Evolutionary conservation across 2,329 filamentous ascomycete genomes (phyloP).

Genomic region (Botrytis sinoallii): DNA sequence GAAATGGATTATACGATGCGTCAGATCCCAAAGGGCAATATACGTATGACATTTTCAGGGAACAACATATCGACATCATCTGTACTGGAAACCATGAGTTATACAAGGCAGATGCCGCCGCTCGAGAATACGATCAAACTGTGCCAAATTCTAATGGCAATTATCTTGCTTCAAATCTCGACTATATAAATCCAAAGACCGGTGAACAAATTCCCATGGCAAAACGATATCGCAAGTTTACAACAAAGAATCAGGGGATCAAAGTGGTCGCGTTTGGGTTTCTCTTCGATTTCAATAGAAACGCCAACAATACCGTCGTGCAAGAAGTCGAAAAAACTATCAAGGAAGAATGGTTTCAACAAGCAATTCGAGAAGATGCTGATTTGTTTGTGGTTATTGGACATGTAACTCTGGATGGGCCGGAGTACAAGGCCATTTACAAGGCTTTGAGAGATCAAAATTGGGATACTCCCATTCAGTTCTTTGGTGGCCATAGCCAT

Average conservation of each 20-base stretch:
- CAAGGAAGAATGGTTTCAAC: constrained; percentile 83
- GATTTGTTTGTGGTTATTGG: constrained; percentile 86
- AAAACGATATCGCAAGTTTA: constrained; percentile 82
- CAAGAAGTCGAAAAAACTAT: constrained; percentile 76
- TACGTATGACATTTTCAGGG: constrained; percentile 79
- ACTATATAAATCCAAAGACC: constrained; percentile 73
- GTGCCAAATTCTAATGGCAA: constrained; percentile 77
- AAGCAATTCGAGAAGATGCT: constrained; percentile 77
- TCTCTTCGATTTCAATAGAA: constrained; percentile 87
- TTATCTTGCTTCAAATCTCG: constrained; percentile 89
- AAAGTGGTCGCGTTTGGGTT: constrained; percentile 88
- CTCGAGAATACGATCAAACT: constrained; percentile 73
- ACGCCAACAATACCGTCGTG: constrained; percentile 87
- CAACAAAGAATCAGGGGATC: constrained; percentile 82
- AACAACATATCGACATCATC: constrained; percentile 80
- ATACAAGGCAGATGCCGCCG: constrained; percentile 75
- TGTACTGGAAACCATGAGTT: constrained; percentile 94
- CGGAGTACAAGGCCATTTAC: constrained; percentile 75
- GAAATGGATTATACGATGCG: constrained; percentile 90
- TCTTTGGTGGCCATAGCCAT: constrained; percentile 89
- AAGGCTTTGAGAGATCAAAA: constrained; percentile 72
- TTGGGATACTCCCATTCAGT: constrained; percentile 81
- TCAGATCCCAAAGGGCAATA: constrained; percentile 85
- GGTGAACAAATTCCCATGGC: constrained; percentile 73
- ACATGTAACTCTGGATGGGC: constrained; percentile 78